A percentile compares a stretch with the other conserved stretches of the same genome.
phyloP scores from a whole-genome alignment of 257 asterid species.

The Phtheirospermum japonicum region DNA sequence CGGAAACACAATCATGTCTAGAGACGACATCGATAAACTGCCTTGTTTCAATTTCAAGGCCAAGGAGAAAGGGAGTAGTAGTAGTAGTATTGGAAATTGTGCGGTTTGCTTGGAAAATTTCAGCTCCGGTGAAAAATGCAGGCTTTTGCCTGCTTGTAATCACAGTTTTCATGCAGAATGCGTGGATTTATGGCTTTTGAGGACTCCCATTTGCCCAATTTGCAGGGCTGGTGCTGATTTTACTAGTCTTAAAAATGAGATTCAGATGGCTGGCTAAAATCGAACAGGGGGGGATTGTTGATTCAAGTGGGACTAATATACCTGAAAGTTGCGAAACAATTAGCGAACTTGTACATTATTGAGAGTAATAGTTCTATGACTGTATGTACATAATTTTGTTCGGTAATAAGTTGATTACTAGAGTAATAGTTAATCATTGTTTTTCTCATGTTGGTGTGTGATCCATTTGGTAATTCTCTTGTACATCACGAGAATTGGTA shows the following conservation, averaged over 20 bases:
- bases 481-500: too few relatives aligned
- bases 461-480: too few relatives aligned
- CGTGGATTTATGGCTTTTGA: constrained; percentile 68
- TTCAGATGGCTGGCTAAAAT: too few relatives aligned
- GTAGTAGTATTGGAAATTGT: constrained; percentile 48
- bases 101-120: constrained; percentile 66
- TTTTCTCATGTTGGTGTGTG: too few relatives aligned
- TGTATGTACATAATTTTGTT: too few relatives aligned
- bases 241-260: background rate
- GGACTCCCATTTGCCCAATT: constrained; percentile 53
- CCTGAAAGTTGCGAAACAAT: too few relatives aligned
- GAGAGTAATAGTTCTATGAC: too few relatives aligned
- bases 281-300: too few relatives aligned
- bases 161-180: constrained; percentile 70
- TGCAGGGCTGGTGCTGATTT: constrained; percentile 50
- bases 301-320: too few relatives aligned
- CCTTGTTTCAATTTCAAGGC: constrained; percentile 61
- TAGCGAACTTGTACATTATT: too few relatives aligned
- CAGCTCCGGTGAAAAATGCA: constrained; percentile 55
- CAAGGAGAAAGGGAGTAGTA: constrained; percentile 37
- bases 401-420: too few relatives aligned
- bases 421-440: too few relatives aligned
- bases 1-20: constrained; percentile 64
- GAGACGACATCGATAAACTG: constrained; percentile 68
- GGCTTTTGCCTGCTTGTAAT: constrained; percentile 57